Percentiles rank a stretch among this genome's conserved stretches.
phyloP scores from a whole-genome alignment of 257 asterid genomes.

The Voacanga thouarsii region DNA sequence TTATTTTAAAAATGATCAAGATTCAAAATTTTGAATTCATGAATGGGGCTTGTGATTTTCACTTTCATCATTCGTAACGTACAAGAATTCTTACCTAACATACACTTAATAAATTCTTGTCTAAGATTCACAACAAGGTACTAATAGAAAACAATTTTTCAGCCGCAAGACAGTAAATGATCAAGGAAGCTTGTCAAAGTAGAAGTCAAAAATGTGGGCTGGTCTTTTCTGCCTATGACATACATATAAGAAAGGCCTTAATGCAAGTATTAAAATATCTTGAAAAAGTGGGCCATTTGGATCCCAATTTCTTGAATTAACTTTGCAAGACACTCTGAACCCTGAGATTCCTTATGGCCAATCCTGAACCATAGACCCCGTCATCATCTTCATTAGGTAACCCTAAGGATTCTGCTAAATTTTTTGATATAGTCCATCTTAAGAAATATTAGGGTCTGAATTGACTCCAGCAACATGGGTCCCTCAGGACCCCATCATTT shows the following conservation, averaged over 20 bases:
- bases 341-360: slow-evolving; percentile 23
- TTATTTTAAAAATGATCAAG: too few relatives aligned
- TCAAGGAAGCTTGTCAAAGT: neutral
- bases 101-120: too few relatives aligned
- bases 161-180: too few relatives aligned
- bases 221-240: neutral
- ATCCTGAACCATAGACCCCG: slow-evolving; percentile 22
- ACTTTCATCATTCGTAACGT: too few relatives aligned
- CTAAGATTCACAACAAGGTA: too few relatives aligned
- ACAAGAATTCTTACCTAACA: too few relatives aligned
- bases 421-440: slow-evolving; percentile 13
- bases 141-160: too few relatives aligned
- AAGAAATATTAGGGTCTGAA: slow-evolving; percentile 19
- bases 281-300: slow-evolving; percentile 5
- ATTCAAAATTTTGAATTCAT: too few relatives aligned
- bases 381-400: slow-evolving; percentile 10
- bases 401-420: slow-evolving; percentile 10
- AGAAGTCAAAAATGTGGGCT: slow-evolving; percentile 22
- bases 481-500: neutral
- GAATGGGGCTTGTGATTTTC: too few relatives aligned
- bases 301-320: slow-evolving; percentile 3
- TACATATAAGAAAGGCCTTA: neutral
- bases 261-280: slow-evolving; percentile 5
- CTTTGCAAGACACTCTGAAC: neutral
- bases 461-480: slow-evolving; percentile 13